A percentile compares a stretch with the other conserved stretches of the same genome.
These are phyloP conservation scores for Hypsizygus marmoreus DNA, from an alignment of 768 basidiomycete species.

Conservation along the genomic window DNA sequence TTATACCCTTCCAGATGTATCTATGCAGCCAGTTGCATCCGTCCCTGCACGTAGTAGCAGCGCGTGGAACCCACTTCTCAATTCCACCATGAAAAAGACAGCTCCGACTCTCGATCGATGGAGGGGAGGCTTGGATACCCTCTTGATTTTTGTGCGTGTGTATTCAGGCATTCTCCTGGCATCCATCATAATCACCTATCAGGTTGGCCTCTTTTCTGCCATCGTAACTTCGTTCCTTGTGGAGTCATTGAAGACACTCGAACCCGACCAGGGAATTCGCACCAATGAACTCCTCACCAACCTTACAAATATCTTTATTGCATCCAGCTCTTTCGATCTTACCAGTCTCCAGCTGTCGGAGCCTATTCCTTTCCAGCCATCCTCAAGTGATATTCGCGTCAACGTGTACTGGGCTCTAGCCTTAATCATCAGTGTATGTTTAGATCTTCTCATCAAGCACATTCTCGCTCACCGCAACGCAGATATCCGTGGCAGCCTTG, in stretches of 20 bases:
- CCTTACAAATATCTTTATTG: conserved; percentile 15
- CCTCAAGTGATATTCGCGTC: conserved; percentile 10
- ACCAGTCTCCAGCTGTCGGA: background rate
- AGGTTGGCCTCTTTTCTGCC: conserved; percentile 22
- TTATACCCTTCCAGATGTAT: too few relatives aligned
- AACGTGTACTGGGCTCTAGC: conserved; percentile 20
- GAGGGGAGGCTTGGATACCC: conserved; percentile 16
- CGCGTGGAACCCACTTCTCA: conserved; percentile 15
- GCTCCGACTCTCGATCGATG: conserved; percentile 14
- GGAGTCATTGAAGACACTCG: conserved; percentile 12
- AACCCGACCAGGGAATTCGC: conserved; percentile 4
- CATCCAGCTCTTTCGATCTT: background rate
- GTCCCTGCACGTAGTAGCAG: conserved; percentile 13
- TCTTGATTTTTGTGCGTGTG: conserved; percentile 14
- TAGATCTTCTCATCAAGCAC: too few relatives aligned
- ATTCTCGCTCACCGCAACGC: background rate
- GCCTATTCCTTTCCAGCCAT: conserved; percentile 7
- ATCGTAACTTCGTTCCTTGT: conserved; percentile 21
- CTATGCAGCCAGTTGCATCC: conserved; percentile 2
- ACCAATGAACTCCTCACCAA: conserved; percentile 20
- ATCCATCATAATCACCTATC: background rate
- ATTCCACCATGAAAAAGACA: conserved; percentile 10
- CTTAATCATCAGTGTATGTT: conserved; percentile 16
- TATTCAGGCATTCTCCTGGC: background rate
- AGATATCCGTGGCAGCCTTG: conserved; percentile 19